Percentiles rank a stretch among this genome's conserved stretches.
Evolutionary conservation across 345 rosid genomes (phyloP).

Genomic region (Gossypium australe): DNA sequence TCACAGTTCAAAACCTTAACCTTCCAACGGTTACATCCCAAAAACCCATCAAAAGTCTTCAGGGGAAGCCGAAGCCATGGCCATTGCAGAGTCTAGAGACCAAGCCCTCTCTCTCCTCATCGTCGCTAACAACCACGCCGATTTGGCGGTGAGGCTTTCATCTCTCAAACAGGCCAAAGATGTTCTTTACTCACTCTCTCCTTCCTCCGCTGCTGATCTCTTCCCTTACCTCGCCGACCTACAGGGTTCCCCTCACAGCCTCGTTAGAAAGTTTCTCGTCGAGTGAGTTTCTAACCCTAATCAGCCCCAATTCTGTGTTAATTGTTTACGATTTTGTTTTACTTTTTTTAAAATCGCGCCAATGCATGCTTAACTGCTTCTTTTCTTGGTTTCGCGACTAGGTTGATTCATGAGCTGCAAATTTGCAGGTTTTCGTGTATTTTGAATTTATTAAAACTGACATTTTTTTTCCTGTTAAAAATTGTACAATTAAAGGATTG

Average conservation of each 20-base stretch:
- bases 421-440: neutral
- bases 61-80: neutral
- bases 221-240: conserved; percentile 75
- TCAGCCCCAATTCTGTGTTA: neutral
- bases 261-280: conserved; percentile 65
- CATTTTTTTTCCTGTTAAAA: neutral
- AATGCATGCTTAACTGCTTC: neutral
- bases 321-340: conserved; percentile 1
- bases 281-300: conserved; percentile 63
- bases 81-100: conserved; percentile 31
- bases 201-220: conserved; percentile 66
- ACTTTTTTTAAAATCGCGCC: neutral
- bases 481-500: conserved; percentile 2
- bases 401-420: neutral
- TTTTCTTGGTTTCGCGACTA: neutral
- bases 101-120: conserved; percentile 76
- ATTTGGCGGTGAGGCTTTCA: conserved; percentile 83
- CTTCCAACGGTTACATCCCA: neutral
- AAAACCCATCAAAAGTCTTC: neutral
- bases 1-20: neutral
- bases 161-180: conserved; percentile 79
- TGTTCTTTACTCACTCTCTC: conserved; percentile 54
- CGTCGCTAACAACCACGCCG: conserved; percentile 74
- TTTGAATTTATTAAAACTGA: neutral
- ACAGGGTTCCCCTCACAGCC: conserved; percentile 65